A percentile compares a stretch with the other conserved stretches of the same genome.
Evolutionary conservation across 306 rosid species (phyloP).

Genomic region (Parietaria judaica): DNA sequence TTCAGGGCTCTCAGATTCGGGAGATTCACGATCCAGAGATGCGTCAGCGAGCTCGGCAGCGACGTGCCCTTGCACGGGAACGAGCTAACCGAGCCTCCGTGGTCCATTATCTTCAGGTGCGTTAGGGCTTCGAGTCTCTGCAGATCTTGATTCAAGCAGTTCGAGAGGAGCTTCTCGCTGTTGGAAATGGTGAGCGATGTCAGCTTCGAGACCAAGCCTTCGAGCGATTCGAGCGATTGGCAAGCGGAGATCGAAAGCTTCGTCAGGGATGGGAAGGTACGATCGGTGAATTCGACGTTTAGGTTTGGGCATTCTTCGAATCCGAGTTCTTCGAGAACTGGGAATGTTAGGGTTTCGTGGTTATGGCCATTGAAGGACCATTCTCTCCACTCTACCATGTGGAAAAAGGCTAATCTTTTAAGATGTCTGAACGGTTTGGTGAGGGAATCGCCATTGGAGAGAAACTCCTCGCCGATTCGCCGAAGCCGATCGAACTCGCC

Average conservation of each 20-base stretch:
- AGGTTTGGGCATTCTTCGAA: neutral
- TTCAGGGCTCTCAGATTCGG: too few species aligned
- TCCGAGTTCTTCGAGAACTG: neutral
- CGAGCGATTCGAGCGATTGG: neutral
- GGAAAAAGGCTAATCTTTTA: neutral
- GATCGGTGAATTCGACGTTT: neutral
- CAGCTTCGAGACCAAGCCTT: too few species aligned
- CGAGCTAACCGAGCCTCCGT: too few species aligned
- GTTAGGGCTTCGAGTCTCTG: too few species aligned
- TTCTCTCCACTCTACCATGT: neutral
- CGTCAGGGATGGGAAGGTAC: neutral
- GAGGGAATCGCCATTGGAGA: neutral
- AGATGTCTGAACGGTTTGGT: neutral
- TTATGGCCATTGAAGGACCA: constrained; percentile 9
- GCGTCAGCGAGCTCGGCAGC: too few species aligned
- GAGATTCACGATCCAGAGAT: too few species aligned
- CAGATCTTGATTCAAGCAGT: too few species aligned
- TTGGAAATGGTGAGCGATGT: too few species aligned
- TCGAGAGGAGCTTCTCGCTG: too few species aligned
- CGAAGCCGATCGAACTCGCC: neutral
- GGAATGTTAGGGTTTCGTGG: neutral
- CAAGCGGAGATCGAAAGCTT: neutral
- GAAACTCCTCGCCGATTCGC: neutral
- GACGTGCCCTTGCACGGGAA: too few species aligned
- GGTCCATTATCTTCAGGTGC: too few species aligned